Percentiles rank a stretch among this genome's conserved stretches.
Conservation (phyloP, 2,329 filamentous ascomycete species). For the Sclerotinia trifoliorum region DNA sequence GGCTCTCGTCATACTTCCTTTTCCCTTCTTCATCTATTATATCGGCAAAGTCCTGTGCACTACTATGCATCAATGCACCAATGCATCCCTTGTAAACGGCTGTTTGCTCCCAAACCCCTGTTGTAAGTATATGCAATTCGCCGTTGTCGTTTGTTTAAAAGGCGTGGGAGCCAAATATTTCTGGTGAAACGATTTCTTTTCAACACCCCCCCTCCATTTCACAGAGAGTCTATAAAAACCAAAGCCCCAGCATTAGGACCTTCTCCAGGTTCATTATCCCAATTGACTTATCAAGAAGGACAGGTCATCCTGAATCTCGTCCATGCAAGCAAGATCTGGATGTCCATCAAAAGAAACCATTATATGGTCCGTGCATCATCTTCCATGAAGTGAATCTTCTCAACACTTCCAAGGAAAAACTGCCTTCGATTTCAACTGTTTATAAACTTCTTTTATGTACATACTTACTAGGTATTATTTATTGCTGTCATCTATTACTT, state of each 20-base stretch:
- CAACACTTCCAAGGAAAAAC: background rate
- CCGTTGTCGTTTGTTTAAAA: background rate
- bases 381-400: constrained; percentile 7
- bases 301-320: background rate
- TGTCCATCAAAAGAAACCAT: background rate
- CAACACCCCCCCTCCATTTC: background rate
- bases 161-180: background rate
- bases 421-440: background rate
- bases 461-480: background rate
- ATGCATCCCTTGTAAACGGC: background rate
- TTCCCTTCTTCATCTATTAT: background rate
- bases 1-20: background rate
- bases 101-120: background rate
- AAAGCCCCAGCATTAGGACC: background rate
- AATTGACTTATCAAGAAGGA: background rate
- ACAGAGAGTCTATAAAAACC: background rate
- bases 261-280: background rate
- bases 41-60: background rate
- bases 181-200: background rate
- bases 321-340: background rate
- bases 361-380: constrained; percentile 1
- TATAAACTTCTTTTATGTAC: background rate
- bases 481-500: background rate
- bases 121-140: background rate
- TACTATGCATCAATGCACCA: background rate